Conservation (phyloP, 2,329 filamentous ascomycete species). For the Fusarium miscanthi region DNA sequence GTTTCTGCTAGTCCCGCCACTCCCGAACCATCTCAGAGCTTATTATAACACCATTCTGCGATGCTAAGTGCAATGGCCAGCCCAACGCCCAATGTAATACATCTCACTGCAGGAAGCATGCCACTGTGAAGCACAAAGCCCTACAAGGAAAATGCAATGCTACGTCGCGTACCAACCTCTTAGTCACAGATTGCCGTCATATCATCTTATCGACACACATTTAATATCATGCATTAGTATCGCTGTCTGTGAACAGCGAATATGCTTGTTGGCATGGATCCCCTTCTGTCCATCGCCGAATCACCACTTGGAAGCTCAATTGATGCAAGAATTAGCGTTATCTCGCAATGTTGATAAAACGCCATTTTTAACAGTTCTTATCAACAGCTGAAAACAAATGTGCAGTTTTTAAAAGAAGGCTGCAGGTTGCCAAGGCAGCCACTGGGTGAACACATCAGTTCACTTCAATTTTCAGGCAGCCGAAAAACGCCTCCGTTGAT, state of each 20-base stretch:
- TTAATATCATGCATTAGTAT: background rate
- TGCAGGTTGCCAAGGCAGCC: background rate
- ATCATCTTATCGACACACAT: background rate
- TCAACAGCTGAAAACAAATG: background rate
- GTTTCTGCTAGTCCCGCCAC: background rate
- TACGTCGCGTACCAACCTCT: background rate
- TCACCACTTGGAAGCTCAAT: background rate
- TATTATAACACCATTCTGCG: background rate
- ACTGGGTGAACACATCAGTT: background rate
- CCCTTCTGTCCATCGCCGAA: background rate
- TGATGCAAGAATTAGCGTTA: background rate
- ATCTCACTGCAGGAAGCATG: slow-evolving; percentile 4
- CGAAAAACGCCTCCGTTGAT: background rate
- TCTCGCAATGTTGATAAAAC: background rate
- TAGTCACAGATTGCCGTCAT: background rate
- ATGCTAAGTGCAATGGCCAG: background rate
- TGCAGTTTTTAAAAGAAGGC: background rate
- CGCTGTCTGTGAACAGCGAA: background rate
- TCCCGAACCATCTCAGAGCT: background rate
- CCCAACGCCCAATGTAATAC: background rate
- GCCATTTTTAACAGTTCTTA: background rate
- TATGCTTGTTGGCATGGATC: background rate
- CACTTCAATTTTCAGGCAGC: background rate
- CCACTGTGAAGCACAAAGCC: background rate
- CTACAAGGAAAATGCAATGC: slow-evolving; percentile 4